Conservation (phyloP, 2,329 filamentous ascomycete species). For the Stagonosporopsis rhizophila region DNA sequence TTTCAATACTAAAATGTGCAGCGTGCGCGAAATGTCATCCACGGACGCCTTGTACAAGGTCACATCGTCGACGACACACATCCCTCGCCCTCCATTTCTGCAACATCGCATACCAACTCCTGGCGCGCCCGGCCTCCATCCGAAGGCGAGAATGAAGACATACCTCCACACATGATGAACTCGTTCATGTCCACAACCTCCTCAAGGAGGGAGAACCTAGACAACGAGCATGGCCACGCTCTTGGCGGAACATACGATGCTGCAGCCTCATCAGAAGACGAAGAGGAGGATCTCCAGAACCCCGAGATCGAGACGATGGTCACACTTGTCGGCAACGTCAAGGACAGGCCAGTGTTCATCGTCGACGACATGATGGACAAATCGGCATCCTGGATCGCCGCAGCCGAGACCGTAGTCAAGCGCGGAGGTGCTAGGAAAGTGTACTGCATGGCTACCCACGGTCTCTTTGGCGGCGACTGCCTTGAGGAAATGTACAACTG, state of each 20-base stretch:
- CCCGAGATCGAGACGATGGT: conserved; percentile 90
- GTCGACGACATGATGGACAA: conserved; percentile 99
- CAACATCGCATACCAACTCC: conserved; percentile 65
- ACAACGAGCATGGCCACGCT: conserved; percentile 66
- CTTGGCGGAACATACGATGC: conserved; percentile 87
- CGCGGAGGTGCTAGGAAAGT: conserved; percentile 89
- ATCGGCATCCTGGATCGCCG: conserved; percentile 94
- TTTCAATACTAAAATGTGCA: conserved; percentile 29
- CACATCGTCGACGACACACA: conserved; percentile 96
- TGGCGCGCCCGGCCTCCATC: conserved; percentile 54
- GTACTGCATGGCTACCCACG: conserved; percentile 97
- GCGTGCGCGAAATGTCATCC: conserved; percentile 87
- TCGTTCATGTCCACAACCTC: conserved; percentile 82
- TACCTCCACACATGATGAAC: conserved; percentile 88
- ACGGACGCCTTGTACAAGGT: conserved; percentile 87
- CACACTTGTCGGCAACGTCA: conserved; percentile 95
- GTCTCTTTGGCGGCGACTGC: conserved; percentile 88
- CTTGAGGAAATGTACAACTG: conserved; percentile 90
- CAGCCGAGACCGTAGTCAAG: conserved; percentile 95
- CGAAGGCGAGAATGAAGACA: conserved; percentile 53
- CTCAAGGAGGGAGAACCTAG: conserved; percentile 55
- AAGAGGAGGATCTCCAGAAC: conserved; percentile 86
- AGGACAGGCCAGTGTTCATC: conserved; percentile 86
- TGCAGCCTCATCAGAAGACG: conserved; percentile 83
- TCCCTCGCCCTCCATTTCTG: conserved; percentile 74